A percentile compares a stretch with the other conserved stretches of the same genome.
Evolutionary conservation across 352 stramenopile genomes (phyloP).

Genomic region (Globisporangium abappressorium): DNA sequence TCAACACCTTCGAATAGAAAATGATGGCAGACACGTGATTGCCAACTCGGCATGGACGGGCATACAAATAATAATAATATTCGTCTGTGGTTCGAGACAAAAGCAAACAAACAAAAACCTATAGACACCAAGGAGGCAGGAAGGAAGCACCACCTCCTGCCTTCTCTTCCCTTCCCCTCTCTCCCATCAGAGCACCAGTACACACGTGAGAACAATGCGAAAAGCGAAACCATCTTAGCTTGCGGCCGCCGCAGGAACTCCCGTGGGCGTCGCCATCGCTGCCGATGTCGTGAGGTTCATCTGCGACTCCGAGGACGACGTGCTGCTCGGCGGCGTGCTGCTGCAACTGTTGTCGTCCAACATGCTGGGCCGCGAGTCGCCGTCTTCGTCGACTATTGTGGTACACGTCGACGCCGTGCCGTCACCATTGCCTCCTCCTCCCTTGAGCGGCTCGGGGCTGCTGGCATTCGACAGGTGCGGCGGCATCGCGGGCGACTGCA

Average conservation of each 20-base stretch:
- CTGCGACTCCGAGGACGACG: slow-evolving; percentile 26
- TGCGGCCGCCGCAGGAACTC: slow-evolving; percentile 20
- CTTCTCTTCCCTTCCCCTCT: background rate
- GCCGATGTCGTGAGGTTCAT: slow-evolving; percentile 1
- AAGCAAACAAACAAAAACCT: background rate
- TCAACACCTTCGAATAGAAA: no score
- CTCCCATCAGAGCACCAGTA: background rate
- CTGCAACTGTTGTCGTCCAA: slow-evolving; percentile 33
- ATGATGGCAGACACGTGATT: background rate
- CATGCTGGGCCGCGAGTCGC: slow-evolving; percentile 29
- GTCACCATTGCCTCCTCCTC: background rate
- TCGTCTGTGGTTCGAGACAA: background rate
- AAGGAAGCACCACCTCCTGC: background rate
- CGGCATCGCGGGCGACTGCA: slow-evolving; percentile 56
- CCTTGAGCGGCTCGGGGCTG: slow-evolving; percentile 26
- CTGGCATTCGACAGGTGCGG: slow-evolving; percentile 32
- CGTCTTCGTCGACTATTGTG: slow-evolving; percentile 28
- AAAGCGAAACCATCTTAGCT: slow-evolving; percentile 12
- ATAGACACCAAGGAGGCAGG: background rate
- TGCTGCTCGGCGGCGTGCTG: slow-evolving; percentile 37
- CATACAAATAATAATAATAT: slow-evolving; percentile 2
- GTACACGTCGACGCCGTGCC: slow-evolving; percentile 7
- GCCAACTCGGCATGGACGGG: no score
- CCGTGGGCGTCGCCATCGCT: slow-evolving; percentile 13
- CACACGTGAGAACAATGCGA: background rate